phyloP scores from a whole-genome alignment of 2,329 filamentous ascomycete species.

The Zelopaecilomyces penicillatus region DNA sequence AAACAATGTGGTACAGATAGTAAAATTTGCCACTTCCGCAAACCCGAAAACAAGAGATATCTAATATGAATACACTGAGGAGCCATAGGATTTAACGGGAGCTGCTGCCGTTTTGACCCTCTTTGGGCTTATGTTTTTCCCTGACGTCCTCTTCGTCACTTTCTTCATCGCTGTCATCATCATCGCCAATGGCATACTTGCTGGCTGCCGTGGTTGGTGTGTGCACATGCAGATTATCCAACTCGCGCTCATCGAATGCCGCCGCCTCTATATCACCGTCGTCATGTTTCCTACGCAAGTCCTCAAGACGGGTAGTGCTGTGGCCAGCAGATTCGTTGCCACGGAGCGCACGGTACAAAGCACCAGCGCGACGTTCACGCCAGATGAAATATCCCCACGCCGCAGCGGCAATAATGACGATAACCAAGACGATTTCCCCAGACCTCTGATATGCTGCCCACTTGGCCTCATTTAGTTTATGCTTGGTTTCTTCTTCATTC shows the following conservation, averaged over 20 bases:
- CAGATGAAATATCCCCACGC: constrained; percentile 69
- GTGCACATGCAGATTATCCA: constrained; percentile 50
- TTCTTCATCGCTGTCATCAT: constrained; percentile 46
- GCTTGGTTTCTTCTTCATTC: constrained; percentile 47
- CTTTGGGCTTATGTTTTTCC: constrained; percentile 1
- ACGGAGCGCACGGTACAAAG: constrained; percentile 46
- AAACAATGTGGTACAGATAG: too few relatives aligned
- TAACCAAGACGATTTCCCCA: constrained; percentile 74
- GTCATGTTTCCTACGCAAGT: constrained; percentile 38
- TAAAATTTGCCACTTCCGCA: too few relatives aligned
- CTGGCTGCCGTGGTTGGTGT: constrained; percentile 37
- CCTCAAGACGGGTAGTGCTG: constrained; percentile 32
- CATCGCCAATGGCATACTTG: constrained; percentile 49
- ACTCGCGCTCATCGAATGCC: constrained; percentile 58
- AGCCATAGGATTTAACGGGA: neutral
- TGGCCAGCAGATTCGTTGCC: constrained; percentile 25
- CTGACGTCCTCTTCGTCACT: constrained; percentile 27
- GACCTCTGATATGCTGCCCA: constrained; percentile 86
- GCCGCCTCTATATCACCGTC: constrained; percentile 51
- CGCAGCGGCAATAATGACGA: constrained; percentile 65
- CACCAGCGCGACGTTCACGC: constrained; percentile 48
- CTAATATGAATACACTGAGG: too few relatives aligned
- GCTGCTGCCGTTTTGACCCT: neutral
- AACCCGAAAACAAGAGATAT: too few relatives aligned
- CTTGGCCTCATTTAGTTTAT: constrained; percentile 70